Evolutionary conservation across 805 yeast genomes (phyloP), one percentile per base, ranked within the genome.

Genomic region (Phaffomyces thermotolerans): DNA sequence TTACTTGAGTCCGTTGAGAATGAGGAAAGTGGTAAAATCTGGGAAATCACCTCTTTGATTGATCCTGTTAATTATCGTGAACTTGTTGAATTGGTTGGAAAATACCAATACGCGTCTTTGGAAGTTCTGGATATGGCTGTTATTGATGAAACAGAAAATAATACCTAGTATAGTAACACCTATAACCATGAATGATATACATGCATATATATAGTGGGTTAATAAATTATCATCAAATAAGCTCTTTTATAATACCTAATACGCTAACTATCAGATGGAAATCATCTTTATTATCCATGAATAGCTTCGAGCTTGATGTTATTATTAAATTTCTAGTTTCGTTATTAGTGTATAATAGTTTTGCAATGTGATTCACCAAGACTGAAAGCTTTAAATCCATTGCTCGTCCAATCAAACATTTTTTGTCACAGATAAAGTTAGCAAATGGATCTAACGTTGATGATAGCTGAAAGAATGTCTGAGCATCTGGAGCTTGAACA

Each of bases 91-190:
- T 51, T 82, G 6, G 71, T 76, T 15, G 75, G 65, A 7, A 62
- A 66, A 33, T 65, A 76, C 24, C 70, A 71, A 44, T 77, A 80
- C 4, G 93, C 88, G 2, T 67, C 78, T 2, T 71, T 89, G 4
- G 96, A 90, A 61, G 93, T 90, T 8, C 64, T 90, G 47, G 96
- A 88, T 53, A 82, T 85, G 84, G 91, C 95, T 14, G 95, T 86
- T 10, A 72, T 83, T n/a, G 80, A 78, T 48, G 82, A 79, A 44
- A 70, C 69, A n/a, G 74, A 68, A 17, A 43, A 18, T 57, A 49
- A 34, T 34, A n/a, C 15, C 20, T 22, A 15, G n/a, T 17, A 32
- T 27, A 8, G 13, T 10, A 9, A 27, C 29, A 10, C 1, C 14
- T 27, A 27, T 27, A 27, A 13, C 29, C 12, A 27, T 25, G 12